phyloP scores from a whole-genome alignment of 2,329 filamentous ascomycete species.

The Aspergillus alliaceus region DNA sequence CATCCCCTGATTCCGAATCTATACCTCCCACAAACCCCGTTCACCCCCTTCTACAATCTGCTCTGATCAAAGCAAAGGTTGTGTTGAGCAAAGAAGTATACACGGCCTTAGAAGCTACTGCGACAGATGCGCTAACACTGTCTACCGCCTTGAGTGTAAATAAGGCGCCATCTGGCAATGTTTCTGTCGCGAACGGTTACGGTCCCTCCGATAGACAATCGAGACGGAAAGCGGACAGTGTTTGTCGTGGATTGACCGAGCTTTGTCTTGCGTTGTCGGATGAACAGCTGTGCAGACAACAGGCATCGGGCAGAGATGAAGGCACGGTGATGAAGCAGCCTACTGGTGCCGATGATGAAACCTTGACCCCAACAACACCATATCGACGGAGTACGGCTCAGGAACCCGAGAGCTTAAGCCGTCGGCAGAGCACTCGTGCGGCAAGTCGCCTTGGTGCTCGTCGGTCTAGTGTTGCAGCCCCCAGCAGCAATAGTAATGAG shows the following conservation, averaged over 20 bases:
- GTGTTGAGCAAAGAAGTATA: slow-evolving; percentile 72
- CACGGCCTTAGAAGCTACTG: slow-evolving; percentile 75
- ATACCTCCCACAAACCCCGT: slow-evolving; percentile 52
- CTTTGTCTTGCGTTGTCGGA: slow-evolving; percentile 82
- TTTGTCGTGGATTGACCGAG: slow-evolving; percentile 91
- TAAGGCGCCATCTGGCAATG: slow-evolving; percentile 57
- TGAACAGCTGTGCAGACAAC: slow-evolving; percentile 41
- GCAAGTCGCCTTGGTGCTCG: slow-evolving; percentile 41
- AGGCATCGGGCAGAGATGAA: slow-evolving; percentile 31
- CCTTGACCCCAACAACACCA: slow-evolving; percentile 26
- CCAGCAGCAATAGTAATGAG: slow-evolving; percentile 15
- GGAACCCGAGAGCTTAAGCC: slow-evolving; percentile 35
- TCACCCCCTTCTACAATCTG: slow-evolving; percentile 77
- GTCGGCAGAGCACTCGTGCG: slow-evolving; percentile 29
- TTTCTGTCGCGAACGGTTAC: slow-evolving; percentile 38
- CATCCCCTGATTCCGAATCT: slow-evolving; percentile 35
- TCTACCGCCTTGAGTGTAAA: slow-evolving; percentile 74
- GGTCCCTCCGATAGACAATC: slow-evolving; percentile 73
- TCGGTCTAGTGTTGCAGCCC: slow-evolving; percentile 37
- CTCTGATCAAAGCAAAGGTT: slow-evolving; percentile 73
- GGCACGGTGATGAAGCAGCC: slow-evolving; percentile 17
- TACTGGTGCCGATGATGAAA: slow-evolving; percentile 27
- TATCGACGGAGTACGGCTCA: slow-evolving; percentile 40
- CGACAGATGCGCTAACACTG: slow-evolving; percentile 76
- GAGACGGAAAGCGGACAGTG: slow-evolving; percentile 84